Base-by-base conservation (phyloP, 257 asterid genomes). In the Striga asiatica region DNA sequence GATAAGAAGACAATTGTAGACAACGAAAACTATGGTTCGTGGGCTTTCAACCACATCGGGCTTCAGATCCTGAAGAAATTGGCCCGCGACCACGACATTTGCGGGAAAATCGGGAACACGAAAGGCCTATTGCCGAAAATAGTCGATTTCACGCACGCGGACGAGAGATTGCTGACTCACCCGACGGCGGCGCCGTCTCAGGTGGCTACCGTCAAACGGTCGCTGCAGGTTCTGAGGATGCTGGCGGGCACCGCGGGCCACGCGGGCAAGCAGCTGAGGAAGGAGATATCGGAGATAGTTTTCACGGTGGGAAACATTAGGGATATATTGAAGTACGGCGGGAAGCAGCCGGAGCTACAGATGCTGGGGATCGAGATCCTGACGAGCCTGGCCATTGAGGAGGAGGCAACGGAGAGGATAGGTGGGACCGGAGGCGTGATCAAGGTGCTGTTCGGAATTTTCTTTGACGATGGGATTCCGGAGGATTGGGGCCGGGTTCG, bases 31-130 rank as follows among this genome's bases (percentile, higher is more conserved):
- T 77, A 80, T 13, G 73, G 89, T 12, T 68, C 76, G 1, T 84
- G 97, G 97, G 63, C 79, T 5, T 84, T 92, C 47, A 92, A 92
- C 38, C 94, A 88, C 10, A 45, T 88, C 46, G 99, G 99, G 12
- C 89, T 92, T n/a, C 83, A 74, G 27, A 84, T 92, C 54, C 52
- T 88, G 75, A 87, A 80, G 79, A 88, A 88, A 43, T 82, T 92
- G 5, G 99, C 97, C 2, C 85, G 91, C 3, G 94, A 92, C 47
- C 95, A 79, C 0, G 94, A 82, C 27, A 76, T 81, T 3, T 88
- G 97, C 61, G 93, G 85, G 0, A 88, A 81, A 49, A 84, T 88
- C 1, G 95, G 97, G 8, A 82, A 81, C 71, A 75, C 97, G 0
- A 80, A 76, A 56, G 97, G 97, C 6, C 86, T 92, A 1, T 62